These are phyloP conservation scores for Tetrahymena borealis DNA, from an alignment of 73 alveolate species.

Conservation along the genomic window DNA sequence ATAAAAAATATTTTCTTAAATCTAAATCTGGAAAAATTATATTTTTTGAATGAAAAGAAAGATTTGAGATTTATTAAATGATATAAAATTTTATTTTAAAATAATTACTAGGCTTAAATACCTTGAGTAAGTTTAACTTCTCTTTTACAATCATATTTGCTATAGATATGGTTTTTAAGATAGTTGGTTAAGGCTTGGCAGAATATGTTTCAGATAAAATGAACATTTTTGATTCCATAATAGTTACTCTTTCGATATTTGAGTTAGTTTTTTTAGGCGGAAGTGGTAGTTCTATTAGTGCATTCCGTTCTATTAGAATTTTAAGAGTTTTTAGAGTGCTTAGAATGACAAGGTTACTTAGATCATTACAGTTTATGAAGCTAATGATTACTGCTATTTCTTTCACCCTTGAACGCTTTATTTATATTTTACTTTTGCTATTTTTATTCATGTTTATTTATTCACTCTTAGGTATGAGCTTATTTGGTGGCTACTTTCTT, in stretches of 20 bases:
- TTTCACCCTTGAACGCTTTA: conserved; percentile 64
- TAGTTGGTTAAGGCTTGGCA: conserved; percentile 86
- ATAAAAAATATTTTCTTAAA: too few relatives aligned
- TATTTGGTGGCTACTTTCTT: conserved; percentile 75
- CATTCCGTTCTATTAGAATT: conserved; percentile 85
- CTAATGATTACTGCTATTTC: conserved; percentile 73
- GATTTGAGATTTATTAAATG: too few relatives aligned
- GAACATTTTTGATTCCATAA: conserved; percentile 88
- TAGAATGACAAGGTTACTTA: conserved; percentile 84
- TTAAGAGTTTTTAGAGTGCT: conserved; percentile 92
- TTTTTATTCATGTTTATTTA: conserved; percentile 82
- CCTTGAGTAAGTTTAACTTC: conserved; percentile 62
- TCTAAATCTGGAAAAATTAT: too few relatives aligned
- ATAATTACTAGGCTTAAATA: neutral
- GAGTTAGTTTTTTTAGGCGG: conserved; percentile 77
- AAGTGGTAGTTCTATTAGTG: conserved; percentile 39
- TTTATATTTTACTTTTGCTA: conserved; percentile 73
- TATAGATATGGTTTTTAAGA: conserved; percentile 81
- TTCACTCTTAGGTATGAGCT: conserved; percentile 91
- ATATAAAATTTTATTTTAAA: too few relatives aligned
- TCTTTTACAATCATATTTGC: conserved; percentile 80
- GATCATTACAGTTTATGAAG: conserved; percentile 82
- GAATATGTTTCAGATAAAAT: conserved; percentile 83
- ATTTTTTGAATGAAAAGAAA: too few relatives aligned
- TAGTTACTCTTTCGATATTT: conserved; percentile 73